phyloP scores from a whole-genome alignment of 495 filamentous ascomycete species.

The Talaromyces stipitatus region DNA sequence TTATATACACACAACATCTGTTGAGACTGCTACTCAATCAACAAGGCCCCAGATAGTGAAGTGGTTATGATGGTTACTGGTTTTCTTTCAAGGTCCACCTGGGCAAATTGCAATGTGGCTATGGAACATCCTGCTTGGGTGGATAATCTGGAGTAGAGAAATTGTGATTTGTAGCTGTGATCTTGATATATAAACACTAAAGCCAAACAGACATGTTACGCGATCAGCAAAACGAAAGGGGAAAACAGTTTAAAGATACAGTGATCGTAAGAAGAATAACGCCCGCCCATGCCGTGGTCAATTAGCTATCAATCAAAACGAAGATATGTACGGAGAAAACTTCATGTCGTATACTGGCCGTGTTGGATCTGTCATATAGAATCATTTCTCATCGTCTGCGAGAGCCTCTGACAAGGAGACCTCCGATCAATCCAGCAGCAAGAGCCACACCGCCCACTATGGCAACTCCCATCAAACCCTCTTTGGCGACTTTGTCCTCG shows the following conservation, averaged over 20 bases:
- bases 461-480: conserved; percentile 91
- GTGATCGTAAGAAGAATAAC: conserved; percentile 1
- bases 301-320: neutral
- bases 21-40: neutral
- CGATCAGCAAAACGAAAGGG: neutral
- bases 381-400: conserved; percentile 41
- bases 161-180: neutral
- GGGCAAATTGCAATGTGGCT: neutral
- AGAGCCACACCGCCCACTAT: conserved; percentile 92
- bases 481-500: conserved; percentile 91
- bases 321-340: conserved; percentile 2
- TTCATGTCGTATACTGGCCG: neutral
- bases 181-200: neutral
- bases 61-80: neutral
- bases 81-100: neutral
- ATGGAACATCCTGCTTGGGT: neutral
- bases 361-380: neutral
- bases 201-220: neutral
- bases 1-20: neutral
- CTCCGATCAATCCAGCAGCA: conserved; percentile 87
- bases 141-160: neutral
- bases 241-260: neutral
- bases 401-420: conserved; percentile 66
- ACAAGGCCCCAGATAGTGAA: too few relatives aligned
- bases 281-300: conserved; percentile 10